Evolutionary conservation across 116 monocot species (phyloP).

Genomic region (Papilionanthe hybrid): DNA sequence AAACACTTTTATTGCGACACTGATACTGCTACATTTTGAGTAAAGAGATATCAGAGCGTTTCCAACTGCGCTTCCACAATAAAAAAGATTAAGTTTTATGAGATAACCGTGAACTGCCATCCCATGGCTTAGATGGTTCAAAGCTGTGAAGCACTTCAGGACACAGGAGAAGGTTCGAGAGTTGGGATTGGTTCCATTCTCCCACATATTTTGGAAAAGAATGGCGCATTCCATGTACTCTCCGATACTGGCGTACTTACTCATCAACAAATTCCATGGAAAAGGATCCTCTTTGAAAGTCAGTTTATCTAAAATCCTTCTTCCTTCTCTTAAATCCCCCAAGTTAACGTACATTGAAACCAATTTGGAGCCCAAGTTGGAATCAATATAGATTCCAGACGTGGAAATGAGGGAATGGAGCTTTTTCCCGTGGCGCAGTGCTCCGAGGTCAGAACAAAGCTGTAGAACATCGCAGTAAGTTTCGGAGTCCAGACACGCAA

Average conservation of each 20-base stretch:
- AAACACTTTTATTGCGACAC: slow-evolving; percentile 37
- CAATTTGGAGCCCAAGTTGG: slow-evolving; percentile 36
- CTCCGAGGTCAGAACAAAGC: slow-evolving; percentile 53
- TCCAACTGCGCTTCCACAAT: slow-evolving; percentile 19
- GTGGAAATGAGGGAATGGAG: slow-evolving; percentile 35
- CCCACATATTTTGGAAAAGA: slow-evolving; percentile 47
- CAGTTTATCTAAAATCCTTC: slow-evolving; percentile 46
- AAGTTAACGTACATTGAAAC: slow-evolving; percentile 66
- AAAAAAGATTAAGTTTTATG: slow-evolving; percentile 44
- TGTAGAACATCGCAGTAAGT: slow-evolving; percentile 41
- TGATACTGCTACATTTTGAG: slow-evolving; percentile 28
- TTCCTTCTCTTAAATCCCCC: slow-evolving; percentile 52
- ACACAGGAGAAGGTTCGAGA: slow-evolving; percentile 51
- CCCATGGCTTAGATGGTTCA: slow-evolving; percentile 19
- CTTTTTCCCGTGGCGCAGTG: slow-evolving; percentile 22
- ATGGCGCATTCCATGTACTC: slow-evolving; percentile 31
- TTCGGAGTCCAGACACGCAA: slow-evolving; percentile 11
- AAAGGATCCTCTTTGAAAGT: slow-evolving; percentile 18
- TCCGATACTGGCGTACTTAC: slow-evolving; percentile 41
- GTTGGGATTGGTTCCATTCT: slow-evolving; percentile 24
- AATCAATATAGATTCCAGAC: slow-evolving; percentile 21
- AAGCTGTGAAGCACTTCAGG: slow-evolving; percentile 50
- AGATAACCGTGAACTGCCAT: slow-evolving; percentile 41
- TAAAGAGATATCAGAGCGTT: slow-evolving; percentile 48
- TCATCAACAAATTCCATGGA: slow-evolving; percentile 52